Conservation (phyloP, 148 eudicot species). For the Nepenthes mirabilis region DNA sequence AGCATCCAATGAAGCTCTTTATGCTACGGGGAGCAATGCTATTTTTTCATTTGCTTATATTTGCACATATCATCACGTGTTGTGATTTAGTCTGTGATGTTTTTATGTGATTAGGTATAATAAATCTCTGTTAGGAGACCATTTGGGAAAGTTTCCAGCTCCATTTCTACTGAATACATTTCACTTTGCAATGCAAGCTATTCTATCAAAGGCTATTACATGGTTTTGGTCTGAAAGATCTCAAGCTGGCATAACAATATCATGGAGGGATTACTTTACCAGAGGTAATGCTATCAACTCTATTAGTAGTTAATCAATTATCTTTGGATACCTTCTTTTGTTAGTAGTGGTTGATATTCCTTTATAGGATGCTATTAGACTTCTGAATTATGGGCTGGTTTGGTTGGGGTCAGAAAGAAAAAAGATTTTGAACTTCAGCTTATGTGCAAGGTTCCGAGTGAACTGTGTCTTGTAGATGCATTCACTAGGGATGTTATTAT, state of each 20-base stretch:
- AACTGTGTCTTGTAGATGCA: no score
- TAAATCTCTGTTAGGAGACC: slow-evolving; percentile 78
- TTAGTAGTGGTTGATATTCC: no score
- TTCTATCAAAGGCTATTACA: slow-evolving; percentile 66
- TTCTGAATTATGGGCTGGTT: no score
- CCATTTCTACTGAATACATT: slow-evolving; percentile 93
- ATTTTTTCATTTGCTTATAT: not conserved
- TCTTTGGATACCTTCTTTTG: not conserved
- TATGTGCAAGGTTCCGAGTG: no score
- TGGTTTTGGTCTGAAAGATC: slow-evolving; percentile 82
- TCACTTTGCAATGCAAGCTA: slow-evolving; percentile 93
- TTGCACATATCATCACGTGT: not conserved
- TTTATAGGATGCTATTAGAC: no score
- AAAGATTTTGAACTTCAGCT: no score
- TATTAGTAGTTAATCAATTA: not conserved
- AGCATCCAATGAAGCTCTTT: not conserved
- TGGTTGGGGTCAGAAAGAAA: no score
- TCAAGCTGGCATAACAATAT: slow-evolving; percentile 42
- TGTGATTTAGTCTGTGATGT: not conserved
- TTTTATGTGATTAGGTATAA: slow-evolving; percentile 54
- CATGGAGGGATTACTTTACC: slow-evolving; percentile 84
- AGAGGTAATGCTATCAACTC: slow-evolving; percentile 40
- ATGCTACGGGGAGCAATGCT: not conserved
- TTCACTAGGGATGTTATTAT: no score
- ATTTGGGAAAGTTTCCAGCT: slow-evolving; percentile 93